These are phyloP conservation scores for Syzygium oleosum DNA, from an alignment of 345 rosid genomes.

Conservation along the genomic window DNA sequence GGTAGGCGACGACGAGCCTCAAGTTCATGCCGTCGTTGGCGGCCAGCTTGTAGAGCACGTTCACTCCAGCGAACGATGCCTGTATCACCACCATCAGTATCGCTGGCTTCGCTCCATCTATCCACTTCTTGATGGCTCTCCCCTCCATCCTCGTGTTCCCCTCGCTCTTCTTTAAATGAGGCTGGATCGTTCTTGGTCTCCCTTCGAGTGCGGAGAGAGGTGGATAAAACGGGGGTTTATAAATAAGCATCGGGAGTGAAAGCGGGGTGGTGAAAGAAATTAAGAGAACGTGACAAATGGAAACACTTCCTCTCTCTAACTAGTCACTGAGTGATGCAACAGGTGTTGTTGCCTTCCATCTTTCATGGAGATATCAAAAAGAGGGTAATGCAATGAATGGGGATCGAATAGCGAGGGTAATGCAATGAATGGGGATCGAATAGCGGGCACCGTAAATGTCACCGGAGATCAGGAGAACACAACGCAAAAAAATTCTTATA, in stretches of 20 bases:
- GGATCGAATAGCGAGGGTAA: background rate
- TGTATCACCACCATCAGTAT: conserved; percentile 18
- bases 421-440: background rate
- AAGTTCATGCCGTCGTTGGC: conserved; percentile 17
- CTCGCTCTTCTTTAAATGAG: background rate
- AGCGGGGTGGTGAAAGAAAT: background rate
- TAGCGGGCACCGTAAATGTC: background rate
- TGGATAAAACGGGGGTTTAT: background rate
- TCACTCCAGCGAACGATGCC: conserved; percentile 5
- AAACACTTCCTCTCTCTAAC: background rate
- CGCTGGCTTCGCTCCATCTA: conserved; percentile 7
- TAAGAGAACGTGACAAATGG: background rate
- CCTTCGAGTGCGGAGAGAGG: background rate
- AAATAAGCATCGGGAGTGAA: background rate
- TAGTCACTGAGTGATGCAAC: background rate
- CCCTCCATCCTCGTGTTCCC: background rate
- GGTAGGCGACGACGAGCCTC: conserved; percentile 13
- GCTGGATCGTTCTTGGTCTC: background rate
- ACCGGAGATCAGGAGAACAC: background rate
- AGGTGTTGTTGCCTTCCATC: background rate
- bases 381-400: background rate
- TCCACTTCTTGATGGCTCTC: background rate
- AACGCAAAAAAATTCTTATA: background rate
- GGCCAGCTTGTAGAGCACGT: conserved; percentile 11
- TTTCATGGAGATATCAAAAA: background rate